phyloP scores from a whole-genome alignment of 768 basidiomycete genomes.

The Pulveroboletus sp. region DNA sequence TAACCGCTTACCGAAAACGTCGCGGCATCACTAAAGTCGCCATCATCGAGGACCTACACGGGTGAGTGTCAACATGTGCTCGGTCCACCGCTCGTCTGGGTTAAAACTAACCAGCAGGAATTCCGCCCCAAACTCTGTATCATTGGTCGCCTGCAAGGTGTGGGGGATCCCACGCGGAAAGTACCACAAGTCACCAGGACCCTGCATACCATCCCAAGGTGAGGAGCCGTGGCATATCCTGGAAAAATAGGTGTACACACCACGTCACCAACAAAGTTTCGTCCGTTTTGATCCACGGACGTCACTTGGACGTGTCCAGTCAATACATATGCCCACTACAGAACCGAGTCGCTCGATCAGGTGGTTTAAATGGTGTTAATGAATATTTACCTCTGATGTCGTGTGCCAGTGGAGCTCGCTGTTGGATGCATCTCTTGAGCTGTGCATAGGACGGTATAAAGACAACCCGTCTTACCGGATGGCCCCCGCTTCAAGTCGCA shows the following conservation, averaged over 20 bases:
- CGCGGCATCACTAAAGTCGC: slow-evolving; percentile 48
- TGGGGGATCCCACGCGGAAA: slow-evolving; percentile 55
- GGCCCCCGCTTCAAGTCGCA: slow-evolving; percentile 38
- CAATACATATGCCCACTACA: slow-evolving; percentile 50
- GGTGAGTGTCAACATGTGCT: neutral
- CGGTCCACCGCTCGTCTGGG: too few species aligned
- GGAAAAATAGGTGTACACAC: slow-evolving; percentile 35
- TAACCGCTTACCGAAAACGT: slow-evolving; percentile 43
- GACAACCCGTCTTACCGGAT: slow-evolving; percentile 25
- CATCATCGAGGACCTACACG: slow-evolving; percentile 32
- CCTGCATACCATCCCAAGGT: too few species aligned
- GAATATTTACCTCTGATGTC: slow-evolving; percentile 21
- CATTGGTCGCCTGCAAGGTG: slow-evolving; percentile 48
- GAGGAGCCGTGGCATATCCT: neutral
- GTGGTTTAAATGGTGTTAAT: neutral
- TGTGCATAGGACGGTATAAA: too few species aligned
- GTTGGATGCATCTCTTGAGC: neutral
- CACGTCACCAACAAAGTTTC: slow-evolving; percentile 45
- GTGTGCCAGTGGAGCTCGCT: slow-evolving; percentile 44
- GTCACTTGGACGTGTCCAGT: slow-evolving; percentile 42
- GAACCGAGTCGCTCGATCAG: neutral
- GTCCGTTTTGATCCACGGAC: slow-evolving; percentile 45
- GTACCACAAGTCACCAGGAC: slow-evolving; percentile 50
- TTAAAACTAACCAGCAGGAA: slow-evolving; percentile 39
- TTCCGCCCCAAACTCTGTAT: slow-evolving; percentile 41